A percentile compares a stretch with the other conserved stretches of the same genome.
These are phyloP conservation scores for Suhomyces yuchorum DNA, from an alignment of 1,139 yeast genomes.

Conservation along the genomic window DNA sequence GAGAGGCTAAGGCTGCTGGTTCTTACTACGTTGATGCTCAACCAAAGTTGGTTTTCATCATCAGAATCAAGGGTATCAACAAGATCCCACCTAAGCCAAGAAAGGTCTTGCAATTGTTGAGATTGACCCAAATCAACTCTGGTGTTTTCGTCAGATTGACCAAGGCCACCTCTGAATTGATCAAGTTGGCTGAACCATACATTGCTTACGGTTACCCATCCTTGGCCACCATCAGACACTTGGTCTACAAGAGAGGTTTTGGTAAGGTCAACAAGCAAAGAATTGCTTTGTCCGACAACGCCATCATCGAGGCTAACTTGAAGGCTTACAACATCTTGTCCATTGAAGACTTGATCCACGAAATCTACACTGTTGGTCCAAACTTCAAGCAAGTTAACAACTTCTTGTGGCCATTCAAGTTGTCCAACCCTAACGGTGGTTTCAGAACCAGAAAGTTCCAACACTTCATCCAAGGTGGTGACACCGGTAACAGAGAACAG, in stretches of 20 bases:
- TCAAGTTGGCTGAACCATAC: conserved; percentile 98
- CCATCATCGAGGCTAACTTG: conserved; percentile 89
- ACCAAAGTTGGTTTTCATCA: conserved; percentile 93
- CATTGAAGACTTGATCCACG: conserved; percentile 97
- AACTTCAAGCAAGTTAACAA: conserved; percentile 99
- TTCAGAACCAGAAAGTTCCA: conserved; percentile 99
- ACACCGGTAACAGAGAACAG: conserved; percentile 99
- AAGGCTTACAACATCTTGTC: conserved; percentile 97
- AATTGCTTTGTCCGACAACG: conserved; percentile 90
- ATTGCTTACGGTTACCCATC: conserved; percentile 99
- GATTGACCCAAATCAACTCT: conserved; percentile 97
- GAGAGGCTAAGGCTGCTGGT: conserved; percentile 96
- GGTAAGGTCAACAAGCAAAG: conserved; percentile 99
- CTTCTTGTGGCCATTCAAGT: conserved; percentile 99
- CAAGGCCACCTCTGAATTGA: conserved; percentile 97
- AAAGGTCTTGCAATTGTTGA: conserved; percentile 96
- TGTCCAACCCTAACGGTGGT: conserved; percentile 99
- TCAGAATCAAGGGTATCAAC: conserved; percentile 99
- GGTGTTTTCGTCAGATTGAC: conserved; percentile 98
- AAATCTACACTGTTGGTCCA: conserved; percentile 98
- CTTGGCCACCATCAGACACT: conserved; percentile 92
- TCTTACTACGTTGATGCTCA: conserved; percentile 97
- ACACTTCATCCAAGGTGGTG: conserved; percentile 99
- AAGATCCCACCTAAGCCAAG: conserved; percentile 99
- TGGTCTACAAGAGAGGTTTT: conserved; percentile 99